These are phyloP conservation scores for Pseudomassariella vexata DNA, from an alignment of 2,329 filamentous ascomycete genomes.

Conservation along the genomic window DNA sequence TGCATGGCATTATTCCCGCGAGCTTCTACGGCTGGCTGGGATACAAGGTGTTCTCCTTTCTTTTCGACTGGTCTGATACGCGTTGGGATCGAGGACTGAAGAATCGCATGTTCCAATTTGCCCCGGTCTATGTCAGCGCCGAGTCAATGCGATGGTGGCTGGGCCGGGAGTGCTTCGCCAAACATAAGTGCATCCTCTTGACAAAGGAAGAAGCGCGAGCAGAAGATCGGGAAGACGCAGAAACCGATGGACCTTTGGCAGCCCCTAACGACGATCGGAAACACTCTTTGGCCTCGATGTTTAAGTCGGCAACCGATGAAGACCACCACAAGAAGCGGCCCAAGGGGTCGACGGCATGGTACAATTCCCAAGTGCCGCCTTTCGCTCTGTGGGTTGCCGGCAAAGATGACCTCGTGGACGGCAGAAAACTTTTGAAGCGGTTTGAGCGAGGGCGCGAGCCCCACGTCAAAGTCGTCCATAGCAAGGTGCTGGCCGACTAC, in stretches of 20 bases:
- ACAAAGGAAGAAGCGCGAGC: slow-evolving; percentile 64
- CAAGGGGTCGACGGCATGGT: slow-evolving; percentile 67
- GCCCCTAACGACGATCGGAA: slow-evolving; percentile 20
- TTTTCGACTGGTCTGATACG: slow-evolving; percentile 82
- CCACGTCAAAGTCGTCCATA: slow-evolving; percentile 72
- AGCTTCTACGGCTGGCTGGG: slow-evolving; percentile 73
- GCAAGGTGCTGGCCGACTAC: slow-evolving; percentile 77
- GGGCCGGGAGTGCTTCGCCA: slow-evolving; percentile 72
- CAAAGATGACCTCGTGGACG: slow-evolving; percentile 79
- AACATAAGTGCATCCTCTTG: slow-evolving; percentile 79
- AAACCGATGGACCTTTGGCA: slow-evolving; percentile 30
- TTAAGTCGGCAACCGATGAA: slow-evolving; percentile 12
- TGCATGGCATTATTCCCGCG: slow-evolving; percentile 63
- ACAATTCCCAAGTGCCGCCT: slow-evolving; percentile 70
- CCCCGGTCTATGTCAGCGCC: slow-evolving; percentile 82
- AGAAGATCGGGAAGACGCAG: slow-evolving; percentile 54
- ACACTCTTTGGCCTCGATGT: too few relatives aligned
- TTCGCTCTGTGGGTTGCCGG: slow-evolving; percentile 87
- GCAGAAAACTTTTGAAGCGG: slow-evolving; percentile 63
- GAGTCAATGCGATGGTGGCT: slow-evolving; percentile 97
- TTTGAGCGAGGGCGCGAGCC: slow-evolving; percentile 77
- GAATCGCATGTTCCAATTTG: slow-evolving; percentile 84
- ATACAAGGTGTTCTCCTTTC: slow-evolving; percentile 82
- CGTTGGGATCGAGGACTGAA: slow-evolving; percentile 79
- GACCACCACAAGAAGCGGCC: slow-evolving; percentile 29